Evolutionary conservation across 164 flowering plant species (phyloP), one percentile per base, ranked within the genome.

Genomic region (Liquidambar formosana): DNA sequence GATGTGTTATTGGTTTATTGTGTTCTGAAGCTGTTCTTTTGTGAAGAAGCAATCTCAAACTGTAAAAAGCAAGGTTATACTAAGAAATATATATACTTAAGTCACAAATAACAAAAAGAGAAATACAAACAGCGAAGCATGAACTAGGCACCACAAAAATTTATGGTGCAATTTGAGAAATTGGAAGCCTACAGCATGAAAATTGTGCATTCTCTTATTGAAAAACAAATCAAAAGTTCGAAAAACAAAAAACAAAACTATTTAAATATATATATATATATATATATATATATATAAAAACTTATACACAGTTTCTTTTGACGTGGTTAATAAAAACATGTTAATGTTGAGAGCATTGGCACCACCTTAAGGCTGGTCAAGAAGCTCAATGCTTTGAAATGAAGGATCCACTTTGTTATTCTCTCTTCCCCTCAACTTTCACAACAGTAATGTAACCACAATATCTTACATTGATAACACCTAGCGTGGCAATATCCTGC

Each of bases 341-440:
- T 95, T 90, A 66, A 95, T 86, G 65, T 95, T 95, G 23, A 95
- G 89, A 75, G 96, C 96, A 84, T 90, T 89, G 28, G 99, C 97
- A 71, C 99, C 99, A 52, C 99, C 97, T 76, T 93, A 97, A 62
- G 89, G 88, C 77, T 95, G 99, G 73, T 91, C 91, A 73, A 82
- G 71, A 69, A 80, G 78, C 58, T 85, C 91, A 72, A 79, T 45
- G 74, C 76, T 78, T 77, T 80, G 78, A 73, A 73, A 70, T 49
- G 72, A 72, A 66, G 71, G 64, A 62, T 63, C 77, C 41, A 46
- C 66, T 41, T 81, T 76, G 26, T 63, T 66, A 56, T 72, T 70
- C 57, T 78, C 83, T 64, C 66, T 75, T n/a, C 51, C 60, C 77
- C 45, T 83, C 76, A 74, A 93, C 93, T 83, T 89, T 90, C 60